Percentiles rank a stretch among this genome's conserved stretches.
phyloP scores from a whole-genome alignment of 2,329 filamentous ascomycete genomes.

The Magnaporthiopsis poae region DNA sequence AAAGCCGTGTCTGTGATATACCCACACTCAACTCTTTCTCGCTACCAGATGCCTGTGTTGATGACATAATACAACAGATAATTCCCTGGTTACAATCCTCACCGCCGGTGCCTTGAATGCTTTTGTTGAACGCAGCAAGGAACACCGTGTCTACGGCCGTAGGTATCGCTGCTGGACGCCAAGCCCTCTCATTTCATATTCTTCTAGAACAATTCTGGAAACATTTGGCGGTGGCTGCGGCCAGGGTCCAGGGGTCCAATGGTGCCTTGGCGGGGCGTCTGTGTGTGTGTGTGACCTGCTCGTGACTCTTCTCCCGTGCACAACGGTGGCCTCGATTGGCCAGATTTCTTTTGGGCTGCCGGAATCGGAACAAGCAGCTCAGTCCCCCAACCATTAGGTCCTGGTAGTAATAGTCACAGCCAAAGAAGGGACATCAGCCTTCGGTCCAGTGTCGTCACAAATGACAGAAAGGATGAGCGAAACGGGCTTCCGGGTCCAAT shows the following conservation, averaged over 20 bases:
- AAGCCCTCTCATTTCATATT: neutral
- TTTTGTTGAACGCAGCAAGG: neutral
- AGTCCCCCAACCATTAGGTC: neutral
- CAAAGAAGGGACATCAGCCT: neutral
- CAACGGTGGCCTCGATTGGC: neutral
- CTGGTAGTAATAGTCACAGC: neutral
- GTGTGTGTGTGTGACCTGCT: too few relatives aligned
- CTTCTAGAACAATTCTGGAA: conserved; percentile 1
- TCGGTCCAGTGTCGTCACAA: neutral
- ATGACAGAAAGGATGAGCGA: neutral
- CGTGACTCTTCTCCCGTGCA: neutral
- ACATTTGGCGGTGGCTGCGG: neutral
- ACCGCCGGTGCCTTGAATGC: neutral
- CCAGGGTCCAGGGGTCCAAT: neutral
- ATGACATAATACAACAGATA: neutral
- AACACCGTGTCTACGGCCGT: neutral
- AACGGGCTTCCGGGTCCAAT: neutral
- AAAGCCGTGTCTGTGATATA: neutral
- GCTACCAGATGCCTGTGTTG: neutral
- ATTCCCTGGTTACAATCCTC: neutral
- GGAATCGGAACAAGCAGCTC: neutral
- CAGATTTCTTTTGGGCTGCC: neutral
- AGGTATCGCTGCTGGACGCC: neutral
- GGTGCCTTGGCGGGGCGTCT: neutral
- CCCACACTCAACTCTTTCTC: too few relatives aligned